phyloP scores from a whole-genome alignment of 2,329 filamentous ascomycete species.

The Tricladium varicosporioides region DNA sequence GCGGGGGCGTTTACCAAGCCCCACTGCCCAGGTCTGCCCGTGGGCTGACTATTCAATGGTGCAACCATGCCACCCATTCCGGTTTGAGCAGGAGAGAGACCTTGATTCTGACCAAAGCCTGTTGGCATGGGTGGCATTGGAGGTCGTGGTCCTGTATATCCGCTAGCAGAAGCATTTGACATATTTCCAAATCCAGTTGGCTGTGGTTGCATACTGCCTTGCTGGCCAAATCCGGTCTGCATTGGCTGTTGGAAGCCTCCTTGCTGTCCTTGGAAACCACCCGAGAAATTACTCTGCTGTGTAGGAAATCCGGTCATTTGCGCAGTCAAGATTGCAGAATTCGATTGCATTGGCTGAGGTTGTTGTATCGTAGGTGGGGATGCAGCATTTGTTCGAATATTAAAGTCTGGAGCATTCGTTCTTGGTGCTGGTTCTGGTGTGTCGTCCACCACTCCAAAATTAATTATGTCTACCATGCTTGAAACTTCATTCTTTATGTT shows the following conservation, averaged over 20 bases:
- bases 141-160: constrained; percentile 76
- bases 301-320: constrained; percentile 68
- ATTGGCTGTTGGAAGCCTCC: constrained; percentile 42
- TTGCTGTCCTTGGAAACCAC: constrained; percentile 43
- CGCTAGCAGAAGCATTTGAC: constrained; percentile 69
- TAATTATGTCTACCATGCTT: constrained; percentile 99
- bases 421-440: constrained; percentile 48
- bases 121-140: constrained; percentile 84
- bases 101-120: constrained; percentile 61
- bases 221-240: constrained; percentile 54
- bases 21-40: constrained; percentile 91
- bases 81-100: constrained; percentile 59
- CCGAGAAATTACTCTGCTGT: constrained; percentile 45
- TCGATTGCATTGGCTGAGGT: constrained; percentile 73
- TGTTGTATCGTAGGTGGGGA: constrained; percentile 60
- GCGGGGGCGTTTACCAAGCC: constrained; percentile 95
- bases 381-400: constrained; percentile 49
- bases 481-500: constrained; percentile 94
- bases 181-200: constrained; percentile 68
- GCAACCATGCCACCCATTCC: constrained; percentile 55
- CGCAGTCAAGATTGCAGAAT: constrained; percentile 58
- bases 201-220: constrained; percentile 62
- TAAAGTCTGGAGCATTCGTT: constrained; percentile 71
- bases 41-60: constrained; percentile 87
- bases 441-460: constrained; percentile 84